These are phyloP conservation scores for Protomyces inundatus DNA, from an alignment of 1,139 yeast genomes.

Conservation along the genomic window DNA sequence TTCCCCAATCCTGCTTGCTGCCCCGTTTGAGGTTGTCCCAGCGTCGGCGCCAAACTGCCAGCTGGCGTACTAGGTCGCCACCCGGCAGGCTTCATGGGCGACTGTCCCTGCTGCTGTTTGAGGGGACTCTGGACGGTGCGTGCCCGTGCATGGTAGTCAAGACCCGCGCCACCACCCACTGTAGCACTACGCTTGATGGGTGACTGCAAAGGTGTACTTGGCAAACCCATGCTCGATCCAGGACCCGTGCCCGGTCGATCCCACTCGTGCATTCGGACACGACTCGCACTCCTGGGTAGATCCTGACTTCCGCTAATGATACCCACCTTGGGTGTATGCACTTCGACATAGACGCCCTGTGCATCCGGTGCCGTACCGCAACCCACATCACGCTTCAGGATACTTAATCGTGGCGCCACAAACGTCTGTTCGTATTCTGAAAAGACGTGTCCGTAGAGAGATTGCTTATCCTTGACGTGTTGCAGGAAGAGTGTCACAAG, in stretches of 20 bases:
- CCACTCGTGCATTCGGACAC: conserved; percentile 22
- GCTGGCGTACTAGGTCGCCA: neutral
- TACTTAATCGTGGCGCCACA: conserved; percentile 57
- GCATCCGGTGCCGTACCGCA: conserved; percentile 41
- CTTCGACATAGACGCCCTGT: conserved; percentile 22
- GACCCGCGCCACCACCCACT: no score
- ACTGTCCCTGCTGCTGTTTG: neutral
- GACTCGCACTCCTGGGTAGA: conserved; percentile 8
- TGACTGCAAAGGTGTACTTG: no score
- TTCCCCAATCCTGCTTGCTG: no score
- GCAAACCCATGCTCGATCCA: no score
- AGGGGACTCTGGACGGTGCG: no score
- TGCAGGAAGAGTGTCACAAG: conserved; percentile 47
- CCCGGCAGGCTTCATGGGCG: neutral
- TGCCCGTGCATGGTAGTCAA: no score
- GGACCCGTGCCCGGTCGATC: neutral
- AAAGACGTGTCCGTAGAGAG: conserved; percentile 57
- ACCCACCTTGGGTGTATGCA: conserved; percentile 23
- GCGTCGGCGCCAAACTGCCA: no score
- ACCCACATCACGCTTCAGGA: conserved; percentile 55
- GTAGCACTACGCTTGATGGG: no score
- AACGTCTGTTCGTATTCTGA: conserved; percentile 61
- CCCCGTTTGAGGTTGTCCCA: no score
- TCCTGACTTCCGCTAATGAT: conserved; percentile 1
- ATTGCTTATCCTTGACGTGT: conserved; percentile 54